Evolutionary conservation across 305 asterid genomes (phyloP), one percentile per base, ranked within the genome.

Genomic region (Fraxinus dipetala): DNA sequence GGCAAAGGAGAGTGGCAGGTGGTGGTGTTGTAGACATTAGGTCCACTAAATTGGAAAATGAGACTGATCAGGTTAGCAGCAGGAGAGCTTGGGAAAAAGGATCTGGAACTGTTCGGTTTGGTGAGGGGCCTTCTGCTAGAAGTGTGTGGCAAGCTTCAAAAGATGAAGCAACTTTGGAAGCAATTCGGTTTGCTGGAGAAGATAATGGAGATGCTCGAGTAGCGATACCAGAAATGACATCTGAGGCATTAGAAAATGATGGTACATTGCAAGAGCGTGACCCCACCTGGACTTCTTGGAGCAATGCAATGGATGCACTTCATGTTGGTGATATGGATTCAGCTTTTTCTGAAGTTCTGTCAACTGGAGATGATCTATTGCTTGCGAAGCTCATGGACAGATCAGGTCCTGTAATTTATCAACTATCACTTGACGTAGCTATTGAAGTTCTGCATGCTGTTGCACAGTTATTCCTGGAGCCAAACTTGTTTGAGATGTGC

Each of bases 111-210:
- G 87, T 96, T 89, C 87, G 98, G 84, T 96, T 95, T 76, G 98
- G 98, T 6, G 99, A 96, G 91, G 99, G 99, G 69, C 99, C 99
- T 67, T 96, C 99, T 48, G 99, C 99, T 8, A 90, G 99, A 90
- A 95, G 99, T 75, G 97, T 96, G 34, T 95, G 99, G 99, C 98
- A 95, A 90, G 99, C 99, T 87, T 96, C 99, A 31, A 95, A 95
- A 85, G 99, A 96, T 79, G 99, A 96, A 87, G 97, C 98, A 38
- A 96, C 99, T 38, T 85, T 96, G 87, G 98, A 93, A 92, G 99
- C 99, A 56, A 96, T 96, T 67, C 89, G 99, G 36, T 97, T 92
- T 78, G 99, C 98, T 81, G 98, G 98, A 35, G 99, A 94, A 34
- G 99, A 96, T 72, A 92, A 87, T 86, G 96, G 94, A 83, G 86